Base-by-base conservation (phyloP, 2,329 filamentous ascomycete genomes). In the Amauroascus verrucosus region DNA sequence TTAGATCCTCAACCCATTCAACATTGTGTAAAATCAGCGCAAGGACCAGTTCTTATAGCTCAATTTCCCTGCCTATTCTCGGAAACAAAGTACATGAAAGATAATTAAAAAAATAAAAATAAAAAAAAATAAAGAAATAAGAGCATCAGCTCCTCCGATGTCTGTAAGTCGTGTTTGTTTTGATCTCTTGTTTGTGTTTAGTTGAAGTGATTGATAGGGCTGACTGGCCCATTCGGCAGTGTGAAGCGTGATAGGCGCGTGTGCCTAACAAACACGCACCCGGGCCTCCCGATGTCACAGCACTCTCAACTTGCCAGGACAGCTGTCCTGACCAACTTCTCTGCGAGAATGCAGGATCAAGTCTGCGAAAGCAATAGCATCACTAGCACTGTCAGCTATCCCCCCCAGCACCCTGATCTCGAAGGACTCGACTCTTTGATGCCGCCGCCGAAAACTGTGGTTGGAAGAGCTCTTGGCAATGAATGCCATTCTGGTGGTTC, bases 271-370 rank as follows among this genome's bases (percentile, higher is more conserved):
- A 43, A n/a, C 18, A 5, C 14, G 6, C 20, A 18, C 18, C 33
- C 37, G 52, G 6, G 18, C 41, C 64, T 62, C 54, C 64, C 66
- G 61, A 68, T 70, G 63, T 16, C 49, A 26, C 72, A 76, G 62
- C 75, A 75, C 63, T 76, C 74, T 50, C 62, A 65, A 56, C 71
- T 75, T 60, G 75, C 76, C 48, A 72, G 73, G 65, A 72, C 71
- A 61, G 74, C 73, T 62, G 73, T 77, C 63, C 75, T 77, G 70
- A 73, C 69, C 56, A 64, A 64, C 57, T 63, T 53, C 64, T 47
- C 55, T 43, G 58, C 57, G 59, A 59, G 54, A 62, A 50, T 53
- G 61, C 51, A 56, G 4, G 41, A 45, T 13, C 40, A 46, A n/a
- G 7, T 28, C 40, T 24, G 16, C 16, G 60, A 55, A 51, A 62